A percentile compares a stretch with the other conserved stretches of the same genome.
Evolutionary conservation across 768 basidiomycete species (phyloP).

Genomic region (Boletus bicolor): DNA sequence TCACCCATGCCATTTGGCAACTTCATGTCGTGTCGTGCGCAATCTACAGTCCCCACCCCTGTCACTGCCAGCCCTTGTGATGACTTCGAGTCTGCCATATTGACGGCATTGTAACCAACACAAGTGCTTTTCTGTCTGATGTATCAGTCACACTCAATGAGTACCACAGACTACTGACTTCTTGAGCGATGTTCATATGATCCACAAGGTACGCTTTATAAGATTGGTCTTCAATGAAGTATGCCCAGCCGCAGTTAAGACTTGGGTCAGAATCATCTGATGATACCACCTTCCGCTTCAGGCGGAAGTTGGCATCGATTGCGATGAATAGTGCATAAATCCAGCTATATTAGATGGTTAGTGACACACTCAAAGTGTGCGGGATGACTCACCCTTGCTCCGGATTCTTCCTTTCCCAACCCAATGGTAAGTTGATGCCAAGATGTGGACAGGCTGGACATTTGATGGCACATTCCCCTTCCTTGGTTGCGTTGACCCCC

Average conservation of each 20-base stretch:
- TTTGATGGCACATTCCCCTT: background rate
- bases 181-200: too few relatives aligned
- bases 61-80: background rate
- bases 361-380: too few relatives aligned
- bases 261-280: too few relatives aligned
- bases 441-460: conserved; percentile 6
- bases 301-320: too few relatives aligned
- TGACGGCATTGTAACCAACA: background rate
- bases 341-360: too few relatives aligned
- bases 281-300: too few relatives aligned
- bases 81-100: background rate
- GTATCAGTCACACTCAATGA: background rate
- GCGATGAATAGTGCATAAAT: too few relatives aligned
- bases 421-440: background rate
- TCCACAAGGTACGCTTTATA: too few relatives aligned
- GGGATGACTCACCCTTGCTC: too few relatives aligned
- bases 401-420: background rate
- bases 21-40: background rate
- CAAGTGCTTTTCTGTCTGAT: background rate
- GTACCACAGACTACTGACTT: too few relatives aligned
- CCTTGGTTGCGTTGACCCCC: background rate
- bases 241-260: too few relatives aligned
- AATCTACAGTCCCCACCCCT: background rate
- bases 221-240: too few relatives aligned
- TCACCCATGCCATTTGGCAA: background rate